Evolutionary conservation across 371 early-diverging fungal species (phyloP).

Genomic region (Choanephora cucurbitarum): DNA sequence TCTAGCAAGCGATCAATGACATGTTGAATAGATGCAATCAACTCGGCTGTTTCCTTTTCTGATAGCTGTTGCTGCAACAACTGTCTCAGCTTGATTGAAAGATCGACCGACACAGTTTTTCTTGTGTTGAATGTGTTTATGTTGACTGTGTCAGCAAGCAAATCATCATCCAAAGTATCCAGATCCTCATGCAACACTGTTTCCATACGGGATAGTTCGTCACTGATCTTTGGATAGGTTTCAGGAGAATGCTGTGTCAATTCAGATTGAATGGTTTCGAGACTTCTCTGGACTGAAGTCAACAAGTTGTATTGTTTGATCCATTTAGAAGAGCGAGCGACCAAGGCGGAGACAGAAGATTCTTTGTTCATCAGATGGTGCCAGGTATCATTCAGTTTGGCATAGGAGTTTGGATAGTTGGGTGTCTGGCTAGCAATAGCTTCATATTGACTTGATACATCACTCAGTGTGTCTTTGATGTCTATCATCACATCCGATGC

Average conservation of each 20-base stretch:
- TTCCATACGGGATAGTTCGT: conserved; percentile 2
- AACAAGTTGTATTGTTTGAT: conserved; percentile 10
- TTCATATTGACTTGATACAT: conserved; percentile 15
- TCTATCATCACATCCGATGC: conserved; percentile 12
- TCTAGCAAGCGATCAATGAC: not conserved
- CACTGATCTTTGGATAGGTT: not conserved
- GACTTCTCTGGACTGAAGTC: not conserved
- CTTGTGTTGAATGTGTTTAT: not conserved
- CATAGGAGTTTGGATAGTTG: conserved; percentile 1
- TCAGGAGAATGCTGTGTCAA: not conserved
- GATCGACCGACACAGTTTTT: not conserved
- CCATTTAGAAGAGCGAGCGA: conserved; percentile 25
- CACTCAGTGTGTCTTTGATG: conserved; percentile 21
- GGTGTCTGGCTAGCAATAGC: conserved; percentile 12
- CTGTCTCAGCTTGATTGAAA: not conserved
- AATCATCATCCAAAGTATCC: conserved; percentile 1
- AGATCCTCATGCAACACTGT: not conserved
- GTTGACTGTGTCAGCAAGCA: conserved; percentile 9
- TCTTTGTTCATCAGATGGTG: conserved; percentile 1
- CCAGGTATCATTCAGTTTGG: conserved; percentile 12
- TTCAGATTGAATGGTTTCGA: not conserved
- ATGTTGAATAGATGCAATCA: not conserved
- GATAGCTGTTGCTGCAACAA: not conserved
- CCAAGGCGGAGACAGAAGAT: conserved; percentile 7
- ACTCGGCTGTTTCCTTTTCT: not conserved